Percentiles rank a stretch among this genome's conserved stretches.
phyloP scores from a whole-genome alignment of 2,329 filamentous ascomycete species.

The Aspergillus persii region DNA sequence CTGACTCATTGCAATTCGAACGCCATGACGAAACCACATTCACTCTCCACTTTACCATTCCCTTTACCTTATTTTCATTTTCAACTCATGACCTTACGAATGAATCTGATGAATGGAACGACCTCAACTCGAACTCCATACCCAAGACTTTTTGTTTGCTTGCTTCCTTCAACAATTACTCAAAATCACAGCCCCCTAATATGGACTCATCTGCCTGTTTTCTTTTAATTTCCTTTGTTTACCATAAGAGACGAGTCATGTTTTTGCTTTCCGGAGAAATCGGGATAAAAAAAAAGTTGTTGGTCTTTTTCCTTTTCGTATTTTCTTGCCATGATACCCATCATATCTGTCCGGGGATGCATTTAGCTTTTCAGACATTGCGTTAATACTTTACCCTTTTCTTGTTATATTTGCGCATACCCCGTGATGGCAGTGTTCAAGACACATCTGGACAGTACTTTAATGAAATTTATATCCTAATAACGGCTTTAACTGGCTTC shows the following conservation, averaged over 20 bases:
- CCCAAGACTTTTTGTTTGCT: neutral
- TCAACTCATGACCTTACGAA: conserved; percentile 5
- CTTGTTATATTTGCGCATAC: neutral
- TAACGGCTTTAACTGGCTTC: neutral
- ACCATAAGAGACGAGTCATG: neutral
- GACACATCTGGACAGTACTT: neutral
- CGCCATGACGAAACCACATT: neutral
- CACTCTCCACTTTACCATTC: neutral
- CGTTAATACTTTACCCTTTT: neutral
- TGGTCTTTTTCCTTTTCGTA: neutral
- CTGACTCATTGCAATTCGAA: neutral
- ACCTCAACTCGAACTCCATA: conserved; percentile 1
- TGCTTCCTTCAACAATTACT: neutral
- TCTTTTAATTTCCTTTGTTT: neutral
- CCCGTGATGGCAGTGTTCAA: neutral
- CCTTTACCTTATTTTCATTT: neutral
- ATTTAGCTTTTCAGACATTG: neutral
- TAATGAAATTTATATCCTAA: neutral
- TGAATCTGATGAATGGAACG: conserved; percentile 5
- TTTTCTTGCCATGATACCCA: conserved; percentile 22
- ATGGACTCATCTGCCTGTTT: neutral
- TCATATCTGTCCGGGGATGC: conserved; percentile 9
- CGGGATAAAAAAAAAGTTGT: conserved; percentile 4
- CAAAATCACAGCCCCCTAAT: neutral
- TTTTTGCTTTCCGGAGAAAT: neutral